These are phyloP conservation scores for Ciborinia camelliae DNA, from an alignment of 2,329 filamentous ascomycete species.

Conservation along the genomic window DNA sequence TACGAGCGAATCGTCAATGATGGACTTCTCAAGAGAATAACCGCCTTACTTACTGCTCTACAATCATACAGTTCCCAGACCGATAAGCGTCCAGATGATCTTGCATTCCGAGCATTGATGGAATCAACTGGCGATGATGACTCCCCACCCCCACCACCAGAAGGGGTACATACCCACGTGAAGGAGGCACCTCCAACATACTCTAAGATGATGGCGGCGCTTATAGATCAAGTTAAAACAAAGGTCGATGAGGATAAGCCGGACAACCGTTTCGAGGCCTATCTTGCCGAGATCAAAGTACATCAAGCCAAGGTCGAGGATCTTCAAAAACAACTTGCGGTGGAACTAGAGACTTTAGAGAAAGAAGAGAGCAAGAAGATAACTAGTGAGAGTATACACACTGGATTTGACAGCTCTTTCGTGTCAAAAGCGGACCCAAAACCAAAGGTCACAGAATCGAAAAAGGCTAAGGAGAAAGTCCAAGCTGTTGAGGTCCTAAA, in stretches of 20 bases:
- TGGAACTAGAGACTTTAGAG: slow-evolving; percentile 77
- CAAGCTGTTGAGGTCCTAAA: slow-evolving; percentile 72
- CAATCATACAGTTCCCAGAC: slow-evolving; percentile 69
- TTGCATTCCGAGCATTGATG: slow-evolving; percentile 87
- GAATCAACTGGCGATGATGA: slow-evolving; percentile 74
- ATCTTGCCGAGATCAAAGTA: slow-evolving; percentile 71
- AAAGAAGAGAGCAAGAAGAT: slow-evolving; percentile 85
- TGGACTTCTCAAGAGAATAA: slow-evolving; percentile 80
- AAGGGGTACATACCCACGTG: slow-evolving; percentile 72
- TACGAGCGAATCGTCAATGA: slow-evolving; percentile 94
- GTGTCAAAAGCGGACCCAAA: slow-evolving; percentile 58
- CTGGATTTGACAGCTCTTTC: slow-evolving; percentile 84
- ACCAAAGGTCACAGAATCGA: slow-evolving; percentile 27
- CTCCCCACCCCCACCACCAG: slow-evolving; percentile 69
- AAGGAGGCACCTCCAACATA: slow-evolving; percentile 76
- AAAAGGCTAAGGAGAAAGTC: slow-evolving; percentile 43
- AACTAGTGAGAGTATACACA: slow-evolving; percentile 84
- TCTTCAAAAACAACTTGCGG: slow-evolving; percentile 70
- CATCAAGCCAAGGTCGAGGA: slow-evolving; percentile 76
- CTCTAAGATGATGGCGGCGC: slow-evolving; percentile 96
- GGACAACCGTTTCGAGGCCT: slow-evolving; percentile 66
- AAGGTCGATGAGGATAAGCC: slow-evolving; percentile 69
- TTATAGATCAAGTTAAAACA: slow-evolving; percentile 85
- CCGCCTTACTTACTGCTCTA: slow-evolving; percentile 70
- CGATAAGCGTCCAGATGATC: slow-evolving; percentile 65